A percentile compares a stretch with the other conserved stretches of the same genome.
Evolutionary conservation across 108 stramenopile species (phyloP).

Genomic region (Fragilaria crotonensis): DNA sequence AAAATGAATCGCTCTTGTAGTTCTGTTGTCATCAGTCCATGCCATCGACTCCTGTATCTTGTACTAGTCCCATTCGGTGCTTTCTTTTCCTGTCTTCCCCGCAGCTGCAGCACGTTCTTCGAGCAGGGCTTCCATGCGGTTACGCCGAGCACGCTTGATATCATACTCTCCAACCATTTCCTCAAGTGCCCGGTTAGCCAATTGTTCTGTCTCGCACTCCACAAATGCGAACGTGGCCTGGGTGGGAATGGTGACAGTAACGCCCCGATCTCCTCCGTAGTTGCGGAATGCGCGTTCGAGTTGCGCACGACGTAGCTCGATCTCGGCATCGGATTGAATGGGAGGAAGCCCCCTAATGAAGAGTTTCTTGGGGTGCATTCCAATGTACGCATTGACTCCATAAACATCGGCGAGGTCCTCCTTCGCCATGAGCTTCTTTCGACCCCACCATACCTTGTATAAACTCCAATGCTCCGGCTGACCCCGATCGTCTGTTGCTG

Average conservation of each 20-base stretch:
- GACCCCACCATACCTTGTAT: conserved; percentile 82
- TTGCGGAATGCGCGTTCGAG: conserved; percentile 81
- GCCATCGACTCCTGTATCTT: too few relatives aligned
- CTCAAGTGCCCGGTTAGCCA: conserved; percentile 57
- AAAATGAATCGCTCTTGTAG: too few relatives aligned
- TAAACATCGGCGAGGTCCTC: conserved; percentile 35
- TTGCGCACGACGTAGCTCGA: conserved; percentile 75
- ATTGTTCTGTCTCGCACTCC: conserved; percentile 61
- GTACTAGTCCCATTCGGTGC: conserved; percentile 7
- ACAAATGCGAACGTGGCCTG: conserved; percentile 74
- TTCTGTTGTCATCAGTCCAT: too few relatives aligned
- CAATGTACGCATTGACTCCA: conserved; percentile 56
- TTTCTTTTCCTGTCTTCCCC: background rate
- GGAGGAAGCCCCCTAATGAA: conserved; percentile 63
- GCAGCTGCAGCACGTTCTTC: conserved; percentile 57
- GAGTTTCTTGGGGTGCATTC: conserved; percentile 64
- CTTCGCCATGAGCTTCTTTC: conserved; percentile 50
- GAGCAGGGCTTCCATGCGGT: conserved; percentile 66
- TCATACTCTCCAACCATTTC: conserved; percentile 55
- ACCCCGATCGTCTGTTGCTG: conserved; percentile 38
- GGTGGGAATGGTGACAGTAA: conserved; percentile 53
- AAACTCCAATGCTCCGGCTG: conserved; percentile 69
- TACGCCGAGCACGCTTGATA: conserved; percentile 70
- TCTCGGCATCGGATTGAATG: conserved; percentile 51
- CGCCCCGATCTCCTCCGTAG: conserved; percentile 74